phyloP scores from a whole-genome alignment of 1,284 basidiomycete genomes.

The Fomitopsis palustris region DNA sequence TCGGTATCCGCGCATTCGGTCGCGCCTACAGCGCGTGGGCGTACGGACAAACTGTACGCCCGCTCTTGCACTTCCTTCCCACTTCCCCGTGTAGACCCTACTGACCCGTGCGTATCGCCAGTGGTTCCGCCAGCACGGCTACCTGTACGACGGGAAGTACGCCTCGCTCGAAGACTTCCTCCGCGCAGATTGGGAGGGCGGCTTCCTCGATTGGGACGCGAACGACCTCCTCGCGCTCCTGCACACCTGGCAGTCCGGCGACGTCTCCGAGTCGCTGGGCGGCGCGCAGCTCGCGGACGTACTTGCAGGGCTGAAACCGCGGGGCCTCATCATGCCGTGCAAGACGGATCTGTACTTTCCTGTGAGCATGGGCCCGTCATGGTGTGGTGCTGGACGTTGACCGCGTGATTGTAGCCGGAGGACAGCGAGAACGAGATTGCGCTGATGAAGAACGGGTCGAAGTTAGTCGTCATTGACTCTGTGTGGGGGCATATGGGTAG shows the following conservation, averaged over 20 bases:
- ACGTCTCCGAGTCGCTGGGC: conserved; percentile 32
- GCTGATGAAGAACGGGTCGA: conserved; percentile 37
- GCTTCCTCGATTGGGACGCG: conserved; percentile 36
- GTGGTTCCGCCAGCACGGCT: conserved; percentile 55
- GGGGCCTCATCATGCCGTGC: conserved; percentile 53
- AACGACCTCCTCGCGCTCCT: conserved; percentile 37
- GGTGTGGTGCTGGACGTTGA: neutral
- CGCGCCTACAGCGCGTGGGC: conserved; percentile 61
- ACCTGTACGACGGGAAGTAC: conserved; percentile 43
- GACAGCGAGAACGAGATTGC: conserved; percentile 50
- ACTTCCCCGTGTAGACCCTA: neutral
- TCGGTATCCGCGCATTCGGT: conserved; percentile 52
- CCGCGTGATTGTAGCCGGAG: conserved; percentile 40
- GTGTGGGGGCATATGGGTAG: conserved; percentile 57
- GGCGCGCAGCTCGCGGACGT: conserved; percentile 17
- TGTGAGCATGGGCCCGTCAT: conserved; percentile 13
- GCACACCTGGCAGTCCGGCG: conserved; percentile 37
- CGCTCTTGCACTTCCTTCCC: neutral
- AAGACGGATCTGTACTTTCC: conserved; percentile 57
- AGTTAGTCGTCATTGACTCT: conserved; percentile 48
- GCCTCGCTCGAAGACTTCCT: conserved; percentile 48
- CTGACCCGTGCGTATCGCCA: conserved; percentile 17
- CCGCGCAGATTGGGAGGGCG: conserved; percentile 41
- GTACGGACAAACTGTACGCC: conserved; percentile 48
- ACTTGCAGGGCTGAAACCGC: conserved; percentile 33